These are phyloP conservation scores for Sarcodon aspratus DNA, from an alignment of 768 basidiomycete species.

Conservation along the genomic window DNA sequence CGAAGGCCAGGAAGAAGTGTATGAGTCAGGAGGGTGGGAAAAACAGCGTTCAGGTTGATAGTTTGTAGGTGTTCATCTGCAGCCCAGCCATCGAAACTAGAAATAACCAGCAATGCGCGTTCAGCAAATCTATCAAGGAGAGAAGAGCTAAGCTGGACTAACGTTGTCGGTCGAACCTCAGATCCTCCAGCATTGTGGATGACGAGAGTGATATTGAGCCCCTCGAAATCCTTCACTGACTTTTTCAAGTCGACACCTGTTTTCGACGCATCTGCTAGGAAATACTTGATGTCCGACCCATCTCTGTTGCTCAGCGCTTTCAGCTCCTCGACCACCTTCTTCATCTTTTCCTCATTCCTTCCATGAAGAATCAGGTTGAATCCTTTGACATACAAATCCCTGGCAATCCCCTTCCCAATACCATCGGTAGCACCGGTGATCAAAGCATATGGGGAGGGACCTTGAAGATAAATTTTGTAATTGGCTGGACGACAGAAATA, in stretches of 20 bases:
- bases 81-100: constrained; percentile 11
- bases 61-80: constrained; percentile 8
- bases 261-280: constrained; percentile 13
- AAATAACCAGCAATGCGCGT: not conserved
- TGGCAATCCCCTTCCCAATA: constrained; percentile 15
- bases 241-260: constrained; percentile 10
- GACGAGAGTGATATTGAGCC: constrained; percentile 15
- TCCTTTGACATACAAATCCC: constrained; percentile 13
- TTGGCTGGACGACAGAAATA: constrained; percentile 10
- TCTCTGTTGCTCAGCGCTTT: not conserved
- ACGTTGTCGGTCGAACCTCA: constrained; percentile 7
- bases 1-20: constrained; percentile 17
- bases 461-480: constrained; percentile 11
- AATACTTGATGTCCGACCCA: constrained; percentile 10
- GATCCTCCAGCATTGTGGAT: constrained; percentile 14
- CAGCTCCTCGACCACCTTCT: constrained; percentile 11
- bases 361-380: constrained; percentile 19
- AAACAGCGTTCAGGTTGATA: constrained; percentile 11
- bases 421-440: constrained; percentile 18
- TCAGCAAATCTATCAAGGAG: not conserved
- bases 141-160: not conserved
- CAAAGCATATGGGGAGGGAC: constrained; percentile 12
- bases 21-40: constrained; percentile 15
- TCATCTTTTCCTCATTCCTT: constrained; percentile 14
- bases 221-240: constrained; percentile 10